Conservation (phyloP, 2,329 filamentous ascomycete species). For the Corniculantispora saksenae region DNA sequence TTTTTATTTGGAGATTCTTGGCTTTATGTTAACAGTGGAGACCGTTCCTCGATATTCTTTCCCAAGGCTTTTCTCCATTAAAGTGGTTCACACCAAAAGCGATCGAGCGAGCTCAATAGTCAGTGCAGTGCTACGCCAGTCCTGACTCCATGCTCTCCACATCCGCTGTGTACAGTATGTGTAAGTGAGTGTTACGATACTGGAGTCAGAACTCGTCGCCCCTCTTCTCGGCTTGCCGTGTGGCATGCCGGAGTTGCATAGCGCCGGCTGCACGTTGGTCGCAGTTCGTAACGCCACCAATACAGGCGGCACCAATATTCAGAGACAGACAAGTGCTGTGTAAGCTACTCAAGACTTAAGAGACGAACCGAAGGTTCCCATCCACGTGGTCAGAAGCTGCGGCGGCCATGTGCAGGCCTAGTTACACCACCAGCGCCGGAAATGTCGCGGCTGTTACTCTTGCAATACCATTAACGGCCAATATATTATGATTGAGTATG, state of each 20-base stretch:
- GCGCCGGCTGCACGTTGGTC: not conserved
- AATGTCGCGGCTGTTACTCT: conserved; percentile 1
- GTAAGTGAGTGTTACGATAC: not conserved
- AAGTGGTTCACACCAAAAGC: conserved; percentile 5
- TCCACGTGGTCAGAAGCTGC: conserved; percentile 12
- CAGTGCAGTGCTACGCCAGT: conserved; percentile 6
- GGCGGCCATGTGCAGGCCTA: not conserved
- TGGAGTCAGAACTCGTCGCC: conserved; percentile 11
- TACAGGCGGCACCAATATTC: not conserved
- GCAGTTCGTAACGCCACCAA: conserved; percentile 10
- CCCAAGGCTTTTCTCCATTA: not conserved
- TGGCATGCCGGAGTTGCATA: not conserved
- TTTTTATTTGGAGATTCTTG: not conserved
- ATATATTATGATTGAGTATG: not conserved
- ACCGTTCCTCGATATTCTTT: not conserved
- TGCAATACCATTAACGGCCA: not conserved
- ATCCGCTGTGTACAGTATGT: not conserved
- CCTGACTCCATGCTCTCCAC: conserved; percentile 10
- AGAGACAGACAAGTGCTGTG: not conserved
- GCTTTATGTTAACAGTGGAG: not conserved
- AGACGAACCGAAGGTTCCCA: not conserved
- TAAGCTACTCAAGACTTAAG: not conserved
- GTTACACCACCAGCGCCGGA: not conserved
- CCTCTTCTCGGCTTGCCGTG: not conserved
- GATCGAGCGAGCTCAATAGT: conserved; percentile 15